Conservation (phyloP, 768 basidiomycete species). For the Podaxis sp. region DNA sequence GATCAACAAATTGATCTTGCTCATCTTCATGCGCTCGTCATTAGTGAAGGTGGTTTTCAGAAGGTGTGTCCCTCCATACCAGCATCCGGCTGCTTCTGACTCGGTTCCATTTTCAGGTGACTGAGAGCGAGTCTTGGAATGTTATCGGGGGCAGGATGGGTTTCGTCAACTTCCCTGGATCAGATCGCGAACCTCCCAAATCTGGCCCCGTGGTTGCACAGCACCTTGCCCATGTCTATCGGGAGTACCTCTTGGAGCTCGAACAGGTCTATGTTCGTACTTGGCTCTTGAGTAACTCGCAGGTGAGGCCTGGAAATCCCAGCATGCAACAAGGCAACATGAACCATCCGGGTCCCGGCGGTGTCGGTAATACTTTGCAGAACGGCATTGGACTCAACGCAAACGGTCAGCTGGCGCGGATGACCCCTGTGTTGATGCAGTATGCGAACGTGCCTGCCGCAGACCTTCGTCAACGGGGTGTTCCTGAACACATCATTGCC, state of each 20-base stretch:
- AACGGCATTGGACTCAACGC: not conserved
- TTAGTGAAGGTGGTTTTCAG: slow-evolving; percentile 52
- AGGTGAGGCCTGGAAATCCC: slow-evolving; percentile 3
- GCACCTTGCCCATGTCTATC: slow-evolving; percentile 60
- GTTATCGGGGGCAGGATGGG: slow-evolving; percentile 69
- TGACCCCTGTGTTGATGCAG: slow-evolving; percentile 24
- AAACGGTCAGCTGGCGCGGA: slow-evolving; percentile 1
- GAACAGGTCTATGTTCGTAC: slow-evolving; percentile 54
- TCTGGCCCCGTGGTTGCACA: slow-evolving; percentile 62
- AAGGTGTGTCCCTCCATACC: slow-evolving; percentile 37
- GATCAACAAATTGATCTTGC: slow-evolving; percentile 59
- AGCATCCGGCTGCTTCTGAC: not conserved
- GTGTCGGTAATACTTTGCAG: not conserved
- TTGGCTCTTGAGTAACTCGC: slow-evolving; percentile 29
- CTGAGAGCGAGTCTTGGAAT: slow-evolving; percentile 57
- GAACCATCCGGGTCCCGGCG: slow-evolving; percentile 1
- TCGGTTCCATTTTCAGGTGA: slow-evolving; percentile 40
- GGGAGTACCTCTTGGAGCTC: slow-evolving; percentile 54
- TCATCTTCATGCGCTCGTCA: slow-evolving; percentile 56
- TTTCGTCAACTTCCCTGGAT: slow-evolving; percentile 63
- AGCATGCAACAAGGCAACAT: not conserved
- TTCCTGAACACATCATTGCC: slow-evolving; percentile 50
- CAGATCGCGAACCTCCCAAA: slow-evolving; percentile 58
- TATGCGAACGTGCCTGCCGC: slow-evolving; percentile 45
- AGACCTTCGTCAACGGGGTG: slow-evolving; percentile 53